These are phyloP conservation scores for Tolypocladium amazonense DNA, from an alignment of 2,329 filamentous ascomycete genomes.

Conservation along the genomic window DNA sequence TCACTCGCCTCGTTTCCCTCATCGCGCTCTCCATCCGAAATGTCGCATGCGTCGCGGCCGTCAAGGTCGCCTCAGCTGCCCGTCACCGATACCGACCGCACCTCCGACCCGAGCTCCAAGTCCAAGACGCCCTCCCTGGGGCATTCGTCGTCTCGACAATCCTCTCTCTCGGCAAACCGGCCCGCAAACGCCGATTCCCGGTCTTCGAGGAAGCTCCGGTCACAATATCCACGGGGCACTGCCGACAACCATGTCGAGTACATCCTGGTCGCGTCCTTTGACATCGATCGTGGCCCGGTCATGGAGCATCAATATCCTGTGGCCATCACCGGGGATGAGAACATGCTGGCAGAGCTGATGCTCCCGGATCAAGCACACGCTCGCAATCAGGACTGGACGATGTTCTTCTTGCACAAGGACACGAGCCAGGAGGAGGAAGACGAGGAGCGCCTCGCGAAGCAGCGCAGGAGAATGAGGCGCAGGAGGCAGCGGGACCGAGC, in stretches of 20 bases:
- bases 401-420: slow-evolving; percentile 97
- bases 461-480: slow-evolving; percentile 39
- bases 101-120: slow-evolving; percentile 48
- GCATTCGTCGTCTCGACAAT: slow-evolving; percentile 47
- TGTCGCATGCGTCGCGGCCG: slow-evolving; percentile 43
- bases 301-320: slow-evolving; percentile 98
- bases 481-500: slow-evolving; percentile 40
- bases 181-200: slow-evolving; percentile 39
- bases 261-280: slow-evolving; percentile 93
- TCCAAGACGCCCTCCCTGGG: slow-evolving; percentile 49
- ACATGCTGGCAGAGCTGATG: slow-evolving; percentile 98
- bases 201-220: slow-evolving; percentile 49
- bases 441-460: slow-evolving; percentile 49
- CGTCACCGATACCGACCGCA: slow-evolving; percentile 40
- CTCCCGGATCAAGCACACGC: slow-evolving; percentile 93
- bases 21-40: slow-evolving; percentile 46
- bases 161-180: slow-evolving; percentile 43
- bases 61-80: slow-evolving; percentile 44
- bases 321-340: slow-evolving; percentile 91
- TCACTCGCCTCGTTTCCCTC: slow-evolving; percentile 57
- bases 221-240: slow-evolving; percentile 65
- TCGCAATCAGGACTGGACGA: slow-evolving; percentile 95
- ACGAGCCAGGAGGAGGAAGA: slow-evolving; percentile 75
- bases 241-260: slow-evolving; percentile 95
- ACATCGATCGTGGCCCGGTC: slow-evolving; percentile 88